A percentile compares a stretch with the other conserved stretches of the same genome.
Evolutionary conservation across 2,329 filamentous ascomycete species (phyloP).

Genomic region (Polychaeton citri): DNA sequence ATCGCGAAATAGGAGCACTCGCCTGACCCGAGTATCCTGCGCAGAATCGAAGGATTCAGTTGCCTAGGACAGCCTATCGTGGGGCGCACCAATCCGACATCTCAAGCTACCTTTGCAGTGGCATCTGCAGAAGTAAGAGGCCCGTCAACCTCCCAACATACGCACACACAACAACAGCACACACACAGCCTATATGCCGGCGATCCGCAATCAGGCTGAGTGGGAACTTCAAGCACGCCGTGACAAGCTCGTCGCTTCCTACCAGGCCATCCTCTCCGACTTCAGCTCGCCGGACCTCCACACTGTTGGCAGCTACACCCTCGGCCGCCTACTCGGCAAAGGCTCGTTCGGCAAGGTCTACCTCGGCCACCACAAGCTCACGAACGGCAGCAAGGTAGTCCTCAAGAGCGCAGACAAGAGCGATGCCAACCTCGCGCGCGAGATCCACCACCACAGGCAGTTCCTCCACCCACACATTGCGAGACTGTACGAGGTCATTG

Average conservation of each 20-base stretch:
- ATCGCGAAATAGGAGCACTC: background rate
- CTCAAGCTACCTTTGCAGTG: too few relatives aligned
- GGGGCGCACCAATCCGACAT: too few relatives aligned
- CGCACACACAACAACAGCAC: too few relatives aligned
- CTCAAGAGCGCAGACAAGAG: slow-evolving; percentile 96
- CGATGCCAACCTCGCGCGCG: slow-evolving; percentile 86
- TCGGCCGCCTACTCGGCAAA: slow-evolving; percentile 88
- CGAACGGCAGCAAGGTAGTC: slow-evolving; percentile 97
- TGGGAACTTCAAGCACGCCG: slow-evolving; percentile 21
- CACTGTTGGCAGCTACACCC: slow-evolving; percentile 85
- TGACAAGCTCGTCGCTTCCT: slow-evolving; percentile 69
- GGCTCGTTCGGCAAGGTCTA: slow-evolving; percentile 98
- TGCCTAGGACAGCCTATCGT: too few relatives aligned
- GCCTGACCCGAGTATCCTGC: background rate
- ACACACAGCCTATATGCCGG: slow-evolving; percentile 18
- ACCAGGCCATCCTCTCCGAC: slow-evolving; percentile 92
- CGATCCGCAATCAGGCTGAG: slow-evolving; percentile 21
- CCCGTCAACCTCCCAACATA: too few relatives aligned
- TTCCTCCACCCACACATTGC: slow-evolving; percentile 97
- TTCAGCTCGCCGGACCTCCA: slow-evolving; percentile 85
- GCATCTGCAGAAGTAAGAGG: too few relatives aligned
- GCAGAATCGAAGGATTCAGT: too few relatives aligned
- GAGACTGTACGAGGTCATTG: slow-evolving; percentile 91
- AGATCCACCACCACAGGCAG: slow-evolving; percentile 97
- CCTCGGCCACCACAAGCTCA: slow-evolving; percentile 88